Conservation (phyloP, 75 land plant species). For the Cunninghamia lanceolata region DNA sequence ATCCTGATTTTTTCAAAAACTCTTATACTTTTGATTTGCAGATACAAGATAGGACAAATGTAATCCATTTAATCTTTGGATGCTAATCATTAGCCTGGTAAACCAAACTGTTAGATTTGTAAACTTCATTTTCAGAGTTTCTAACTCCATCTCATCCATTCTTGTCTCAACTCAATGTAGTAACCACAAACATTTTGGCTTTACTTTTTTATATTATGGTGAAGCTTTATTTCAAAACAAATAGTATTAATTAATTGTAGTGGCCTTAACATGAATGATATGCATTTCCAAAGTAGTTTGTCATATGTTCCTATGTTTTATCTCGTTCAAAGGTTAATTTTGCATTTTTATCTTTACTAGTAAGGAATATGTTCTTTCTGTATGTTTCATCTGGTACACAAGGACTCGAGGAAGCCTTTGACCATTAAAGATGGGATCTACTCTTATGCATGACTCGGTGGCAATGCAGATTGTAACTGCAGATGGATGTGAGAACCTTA, state of each 20-base stretch:
- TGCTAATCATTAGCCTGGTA: too few species aligned
- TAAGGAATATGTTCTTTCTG: background rate
- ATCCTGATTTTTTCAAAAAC: too few species aligned
- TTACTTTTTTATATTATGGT: background rate
- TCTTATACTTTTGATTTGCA: too few species aligned
- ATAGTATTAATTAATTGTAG: background rate
- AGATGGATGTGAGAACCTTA: conserved; percentile 84
- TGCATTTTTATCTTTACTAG: background rate
- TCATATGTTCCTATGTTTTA: background rate
- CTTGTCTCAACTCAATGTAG: background rate
- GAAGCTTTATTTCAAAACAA: background rate
- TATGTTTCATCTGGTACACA: background rate
- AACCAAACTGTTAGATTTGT: background rate
- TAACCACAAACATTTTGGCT: background rate
- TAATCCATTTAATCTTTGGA: too few species aligned
- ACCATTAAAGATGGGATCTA: background rate
- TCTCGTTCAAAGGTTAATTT: background rate
- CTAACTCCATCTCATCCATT: background rate
- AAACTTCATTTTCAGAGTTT: background rate
- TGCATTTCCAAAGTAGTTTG: background rate
- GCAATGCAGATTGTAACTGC: conserved; percentile 64
- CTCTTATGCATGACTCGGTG: background rate
- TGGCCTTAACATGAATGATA: background rate
- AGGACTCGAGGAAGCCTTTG: background rate
- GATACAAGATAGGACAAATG: too few species aligned